These are phyloP conservation scores for Ceratobasidium sp. DNA, from an alignment of 1,284 basidiomycete genomes.

Conservation along the genomic window DNA sequence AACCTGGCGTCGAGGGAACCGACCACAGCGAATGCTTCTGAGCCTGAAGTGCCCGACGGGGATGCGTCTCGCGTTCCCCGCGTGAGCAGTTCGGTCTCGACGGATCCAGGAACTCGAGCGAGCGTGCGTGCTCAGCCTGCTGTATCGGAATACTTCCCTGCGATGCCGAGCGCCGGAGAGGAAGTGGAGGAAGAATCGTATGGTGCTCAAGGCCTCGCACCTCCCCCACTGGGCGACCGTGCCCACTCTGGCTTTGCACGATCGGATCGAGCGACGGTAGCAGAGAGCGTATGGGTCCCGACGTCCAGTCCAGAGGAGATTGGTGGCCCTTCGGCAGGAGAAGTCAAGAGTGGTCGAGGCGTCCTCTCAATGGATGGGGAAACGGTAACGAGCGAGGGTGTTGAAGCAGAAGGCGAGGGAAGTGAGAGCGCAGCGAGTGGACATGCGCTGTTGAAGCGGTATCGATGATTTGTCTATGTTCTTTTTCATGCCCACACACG, in stretches of 20 bases:
- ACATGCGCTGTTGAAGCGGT: constrained; percentile 28
- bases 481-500: background rate
- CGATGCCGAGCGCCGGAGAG: background rate
- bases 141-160: constrained; percentile 22
- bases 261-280: constrained; percentile 28
- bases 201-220: background rate
- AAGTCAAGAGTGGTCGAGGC: constrained; percentile 27
- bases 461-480: constrained; percentile 20
- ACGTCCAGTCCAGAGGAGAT: background rate
- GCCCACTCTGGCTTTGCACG: constrained; percentile 8
- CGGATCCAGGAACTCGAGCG: background rate
- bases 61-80: constrained; percentile 4
- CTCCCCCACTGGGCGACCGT: constrained; percentile 1
- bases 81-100: background rate
- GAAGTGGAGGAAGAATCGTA: background rate
- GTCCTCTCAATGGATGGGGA: constrained; percentile 3
- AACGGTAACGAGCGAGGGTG: constrained; percentile 31
- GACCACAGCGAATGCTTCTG: no score
- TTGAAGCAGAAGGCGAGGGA: constrained; percentile 20
- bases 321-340: constrained; percentile 12
- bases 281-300: constrained; percentile 21
- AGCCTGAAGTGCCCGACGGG: no score
- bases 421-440: constrained; percentile 34
- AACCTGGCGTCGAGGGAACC: background rate
- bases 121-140: constrained; percentile 1